phyloP scores from a whole-genome alignment of 2,329 filamentous ascomycete genomes.

The Aspergillus calidoustus region DNA sequence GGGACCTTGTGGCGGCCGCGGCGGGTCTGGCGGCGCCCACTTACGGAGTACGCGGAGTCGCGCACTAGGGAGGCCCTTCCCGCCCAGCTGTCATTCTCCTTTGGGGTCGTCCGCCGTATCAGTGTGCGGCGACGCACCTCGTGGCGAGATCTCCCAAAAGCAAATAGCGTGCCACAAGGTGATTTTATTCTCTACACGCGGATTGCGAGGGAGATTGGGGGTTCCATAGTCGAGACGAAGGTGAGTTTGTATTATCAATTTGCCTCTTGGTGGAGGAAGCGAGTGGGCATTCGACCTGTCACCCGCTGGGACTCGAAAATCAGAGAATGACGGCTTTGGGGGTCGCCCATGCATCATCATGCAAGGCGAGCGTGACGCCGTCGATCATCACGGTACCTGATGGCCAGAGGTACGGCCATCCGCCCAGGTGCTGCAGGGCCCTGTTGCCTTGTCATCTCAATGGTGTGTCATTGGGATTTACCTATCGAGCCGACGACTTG shows the following conservation, averaged over 20 bases:
- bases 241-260: neutral
- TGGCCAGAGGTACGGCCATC: neutral
- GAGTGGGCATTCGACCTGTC: slow-evolving; percentile 11
- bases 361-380: slow-evolving; percentile 6
- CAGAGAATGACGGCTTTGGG: neutral
- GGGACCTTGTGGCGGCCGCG: neutral
- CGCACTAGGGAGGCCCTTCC: slow-evolving; percentile 24
- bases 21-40: slow-evolving; percentile 2
- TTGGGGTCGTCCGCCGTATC: slow-evolving; percentile 1
- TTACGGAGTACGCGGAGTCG: neutral
- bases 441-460: neutral
- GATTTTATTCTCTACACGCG: neutral
- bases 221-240: neutral
- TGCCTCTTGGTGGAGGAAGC: slow-evolving; percentile 5
- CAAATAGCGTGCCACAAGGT: neutral
- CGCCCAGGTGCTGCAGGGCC: neutral
- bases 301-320: slow-evolving; percentile 16
- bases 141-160: neutral
- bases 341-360: neutral
- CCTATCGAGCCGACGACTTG: neutral
- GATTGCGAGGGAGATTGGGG: slow-evolving; percentile 2
- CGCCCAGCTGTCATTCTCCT: slow-evolving; percentile 28
- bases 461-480: neutral
- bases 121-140: neutral
- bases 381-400: neutral